phyloP scores from a whole-genome alignment of 1,139 yeast genomes.

The Saccharomyces uvarum region DNA sequence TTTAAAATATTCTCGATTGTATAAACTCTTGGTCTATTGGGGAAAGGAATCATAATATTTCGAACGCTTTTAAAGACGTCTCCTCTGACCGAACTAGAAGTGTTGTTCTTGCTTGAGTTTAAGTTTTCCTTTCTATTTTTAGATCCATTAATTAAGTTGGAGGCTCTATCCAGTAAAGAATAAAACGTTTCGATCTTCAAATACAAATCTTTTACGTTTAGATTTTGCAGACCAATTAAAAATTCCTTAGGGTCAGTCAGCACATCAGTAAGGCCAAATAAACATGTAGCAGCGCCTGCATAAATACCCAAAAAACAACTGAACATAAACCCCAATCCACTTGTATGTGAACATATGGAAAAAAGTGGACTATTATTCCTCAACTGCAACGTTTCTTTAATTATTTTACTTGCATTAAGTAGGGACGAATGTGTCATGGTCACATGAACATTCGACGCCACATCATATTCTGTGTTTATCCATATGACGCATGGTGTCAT shows the following conservation, averaged over 20 bases:
- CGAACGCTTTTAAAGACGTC: conserved; percentile 55
- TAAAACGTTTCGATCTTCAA: conserved; percentile 74
- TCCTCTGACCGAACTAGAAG: conserved; percentile 14
- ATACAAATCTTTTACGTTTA: conserved; percentile 79
- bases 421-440: conserved; percentile 50
- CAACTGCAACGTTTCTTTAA: conserved; percentile 87
- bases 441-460: conserved; percentile 21
- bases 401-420: conserved; percentile 74
- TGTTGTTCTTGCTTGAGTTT: conserved; percentile 8
- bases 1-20: conserved; percentile 53
- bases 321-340: conserved; percentile 83
- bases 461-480: conserved; percentile 28
- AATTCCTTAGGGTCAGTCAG: conserved; percentile 70
- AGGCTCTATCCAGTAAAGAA: conserved; percentile 34
- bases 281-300: conserved; percentile 76
- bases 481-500: conserved; percentile 30
- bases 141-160: conserved; percentile 17
- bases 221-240: conserved; percentile 62
- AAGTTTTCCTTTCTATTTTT: conserved; percentile 4
- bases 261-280: conserved; percentile 72
- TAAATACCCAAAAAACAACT: conserved; percentile 76
- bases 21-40: conserved; percentile 63
- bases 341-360: conserved; percentile 79
- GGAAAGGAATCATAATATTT: conserved; percentile 78
- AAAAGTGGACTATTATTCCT: conserved; percentile 64